These are phyloP conservation scores for Triangularia setosa DNA, from an alignment of 2,329 filamentous ascomycete species.

Conservation along the genomic window DNA sequence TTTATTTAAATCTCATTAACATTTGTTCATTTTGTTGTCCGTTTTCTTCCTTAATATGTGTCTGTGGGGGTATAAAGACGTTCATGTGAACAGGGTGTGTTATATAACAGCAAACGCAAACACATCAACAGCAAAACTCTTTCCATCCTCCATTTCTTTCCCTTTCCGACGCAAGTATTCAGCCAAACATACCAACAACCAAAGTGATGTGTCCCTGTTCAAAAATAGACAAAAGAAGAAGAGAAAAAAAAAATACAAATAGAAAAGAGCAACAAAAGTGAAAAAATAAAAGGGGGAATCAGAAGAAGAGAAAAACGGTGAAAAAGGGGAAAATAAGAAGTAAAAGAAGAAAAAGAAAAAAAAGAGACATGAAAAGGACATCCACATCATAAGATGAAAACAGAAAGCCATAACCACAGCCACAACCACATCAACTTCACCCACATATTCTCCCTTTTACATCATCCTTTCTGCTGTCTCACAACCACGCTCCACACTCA, in stretches of 20 bases:
- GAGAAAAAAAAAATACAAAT: not conserved
- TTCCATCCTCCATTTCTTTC: not conserved
- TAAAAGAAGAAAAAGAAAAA: not conserved
- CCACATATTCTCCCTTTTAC: not conserved
- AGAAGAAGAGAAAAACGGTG: not conserved
- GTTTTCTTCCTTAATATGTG: too few species aligned
- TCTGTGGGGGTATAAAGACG: too few species aligned
- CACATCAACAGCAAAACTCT: not conserved
- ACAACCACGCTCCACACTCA: not conserved
- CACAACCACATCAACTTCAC: not conserved
- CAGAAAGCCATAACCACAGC: not conserved
- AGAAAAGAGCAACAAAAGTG: not conserved
- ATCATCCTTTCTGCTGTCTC: not conserved
- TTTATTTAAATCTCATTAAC: too few species aligned
- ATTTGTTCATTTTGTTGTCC: too few species aligned
- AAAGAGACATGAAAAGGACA: not conserved
- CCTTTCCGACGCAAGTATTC: not conserved
- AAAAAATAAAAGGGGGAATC: not conserved
- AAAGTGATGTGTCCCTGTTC: not conserved
- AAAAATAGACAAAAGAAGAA: slow-evolving; percentile 2
- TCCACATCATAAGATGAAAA: not conserved
- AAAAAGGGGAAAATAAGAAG: not conserved
- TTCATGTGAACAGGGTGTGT: too few species aligned
- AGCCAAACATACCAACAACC: not conserved
- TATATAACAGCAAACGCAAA: too few species aligned